Conservation (phyloP, 2,329 filamentous ascomycete genomes). For the Cladosporium sp. region DNA sequence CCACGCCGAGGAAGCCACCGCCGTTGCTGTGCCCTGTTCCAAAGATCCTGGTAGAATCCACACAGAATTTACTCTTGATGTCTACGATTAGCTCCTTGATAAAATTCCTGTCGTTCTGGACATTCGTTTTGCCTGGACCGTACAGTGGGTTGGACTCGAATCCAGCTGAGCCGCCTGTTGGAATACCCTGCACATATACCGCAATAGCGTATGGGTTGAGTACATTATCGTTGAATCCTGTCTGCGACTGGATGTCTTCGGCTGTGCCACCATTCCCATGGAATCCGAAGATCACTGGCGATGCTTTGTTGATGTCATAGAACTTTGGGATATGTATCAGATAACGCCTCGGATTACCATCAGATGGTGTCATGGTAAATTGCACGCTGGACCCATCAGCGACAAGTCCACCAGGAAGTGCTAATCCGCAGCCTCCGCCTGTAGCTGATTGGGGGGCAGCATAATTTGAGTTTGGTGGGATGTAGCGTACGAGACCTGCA, state of each 20-base stretch:
- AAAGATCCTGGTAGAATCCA: slow-evolving; percentile 43
- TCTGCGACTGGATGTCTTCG: slow-evolving; percentile 36
- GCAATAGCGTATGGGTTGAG: slow-evolving; percentile 42
- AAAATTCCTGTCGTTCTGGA: slow-evolving; percentile 39
- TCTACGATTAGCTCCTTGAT: slow-evolving; percentile 38
- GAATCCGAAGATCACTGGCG: slow-evolving; percentile 43
- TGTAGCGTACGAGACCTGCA: slow-evolving; percentile 13
- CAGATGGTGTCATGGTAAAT: slow-evolving; percentile 18
- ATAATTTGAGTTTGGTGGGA: slow-evolving; percentile 22
- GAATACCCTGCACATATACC: slow-evolving; percentile 40
- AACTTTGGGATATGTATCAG: slow-evolving; percentile 35
- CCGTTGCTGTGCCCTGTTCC: slow-evolving; percentile 52
- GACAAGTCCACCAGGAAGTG: slow-evolving; percentile 19
- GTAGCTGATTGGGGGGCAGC: slow-evolving; percentile 16
- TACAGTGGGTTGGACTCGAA: slow-evolving; percentile 18
- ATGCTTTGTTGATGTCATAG: slow-evolving; percentile 35
- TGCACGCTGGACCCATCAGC: slow-evolving; percentile 18
- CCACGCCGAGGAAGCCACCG: slow-evolving; percentile 45
- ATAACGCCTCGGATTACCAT: slow-evolving; percentile 32
- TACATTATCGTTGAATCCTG: slow-evolving; percentile 39
- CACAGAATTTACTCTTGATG: slow-evolving; percentile 39
- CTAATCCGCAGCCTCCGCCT: slow-evolving; percentile 23
- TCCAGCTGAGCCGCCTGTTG: slow-evolving; percentile 18
- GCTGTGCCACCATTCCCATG: slow-evolving; percentile 38
- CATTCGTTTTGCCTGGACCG: neutral